Evolutionary conservation across 345 rosid genomes (phyloP).

Genomic region (Erysimum cheiranthoides): DNA sequence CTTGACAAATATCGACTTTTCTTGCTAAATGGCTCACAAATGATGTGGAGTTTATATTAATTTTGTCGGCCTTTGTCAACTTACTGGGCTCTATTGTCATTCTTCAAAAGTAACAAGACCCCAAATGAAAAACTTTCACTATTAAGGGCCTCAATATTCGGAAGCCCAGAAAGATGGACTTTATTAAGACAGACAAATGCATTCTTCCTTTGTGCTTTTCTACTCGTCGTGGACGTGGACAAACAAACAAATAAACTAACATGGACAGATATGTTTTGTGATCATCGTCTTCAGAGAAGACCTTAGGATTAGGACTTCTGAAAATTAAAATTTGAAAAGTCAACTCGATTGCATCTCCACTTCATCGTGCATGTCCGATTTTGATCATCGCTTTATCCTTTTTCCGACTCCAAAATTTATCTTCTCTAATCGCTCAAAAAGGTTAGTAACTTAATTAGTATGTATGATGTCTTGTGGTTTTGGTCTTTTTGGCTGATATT

Average conservation of each 20-base stretch:
- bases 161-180: constrained; percentile 3
- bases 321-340: no score
- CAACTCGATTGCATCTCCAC: no score
- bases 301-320: no score
- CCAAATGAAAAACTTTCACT: not conserved
- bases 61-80: not conserved
- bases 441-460: no score
- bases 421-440: not conserved
- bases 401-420: no score
- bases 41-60: no score
- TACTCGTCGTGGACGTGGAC: no score
- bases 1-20: not conserved
- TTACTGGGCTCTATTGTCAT: not conserved
- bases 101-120: constrained; percentile 1
- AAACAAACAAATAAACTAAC: no score
- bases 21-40: not conserved
- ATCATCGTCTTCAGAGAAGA: no score
- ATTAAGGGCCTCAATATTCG: not conserved
- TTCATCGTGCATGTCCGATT: no score
- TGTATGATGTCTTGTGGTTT: not conserved
- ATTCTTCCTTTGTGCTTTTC: not conserved
- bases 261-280: not conserved
- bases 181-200: not conserved
- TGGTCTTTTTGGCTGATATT: not conserved
- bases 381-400: no score